These are phyloP conservation scores for Angophora floribunda DNA, from an alignment of 345 rosid genomes.

Conservation along the genomic window DNA sequence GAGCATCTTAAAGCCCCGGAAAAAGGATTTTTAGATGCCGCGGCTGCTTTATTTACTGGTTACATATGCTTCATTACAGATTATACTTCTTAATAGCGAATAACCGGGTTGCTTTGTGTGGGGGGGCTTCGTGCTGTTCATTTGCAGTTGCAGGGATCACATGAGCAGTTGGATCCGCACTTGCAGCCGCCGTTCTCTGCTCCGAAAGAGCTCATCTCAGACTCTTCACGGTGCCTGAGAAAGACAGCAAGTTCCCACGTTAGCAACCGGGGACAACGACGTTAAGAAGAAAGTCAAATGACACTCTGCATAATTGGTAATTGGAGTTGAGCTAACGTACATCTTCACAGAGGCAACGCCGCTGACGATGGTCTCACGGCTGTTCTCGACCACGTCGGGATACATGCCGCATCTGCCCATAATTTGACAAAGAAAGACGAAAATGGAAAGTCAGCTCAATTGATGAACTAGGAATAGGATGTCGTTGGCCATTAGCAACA, in stretches of 20 bases:
- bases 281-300: not conserved
- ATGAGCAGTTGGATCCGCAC: constrained; percentile 67
- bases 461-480: not conserved
- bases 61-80: not conserved
- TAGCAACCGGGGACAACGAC: not conserved
- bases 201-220: constrained; percentile 19
- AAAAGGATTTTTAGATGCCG: not conserved
- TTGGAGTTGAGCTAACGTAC: not conserved
- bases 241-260: not conserved
- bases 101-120: not conserved
- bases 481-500: not conserved
- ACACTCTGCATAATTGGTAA: not conserved
- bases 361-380: constrained; percentile 13
- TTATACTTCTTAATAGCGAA: not conserved
- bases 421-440: not conserved
- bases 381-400: constrained; percentile 22
- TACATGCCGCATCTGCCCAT: constrained; percentile 19
- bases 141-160: constrained; percentile 41
- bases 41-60: not conserved
- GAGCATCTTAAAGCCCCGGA: not conserved
- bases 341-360: constrained; percentile 19
- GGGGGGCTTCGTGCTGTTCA: not conserved
- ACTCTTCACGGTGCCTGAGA: constrained; percentile 15
- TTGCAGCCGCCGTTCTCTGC: constrained; percentile 41
- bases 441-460: not conserved